Base-by-base conservation (phyloP, 306 rosid genomes). In the Trifolium repens region DNA sequence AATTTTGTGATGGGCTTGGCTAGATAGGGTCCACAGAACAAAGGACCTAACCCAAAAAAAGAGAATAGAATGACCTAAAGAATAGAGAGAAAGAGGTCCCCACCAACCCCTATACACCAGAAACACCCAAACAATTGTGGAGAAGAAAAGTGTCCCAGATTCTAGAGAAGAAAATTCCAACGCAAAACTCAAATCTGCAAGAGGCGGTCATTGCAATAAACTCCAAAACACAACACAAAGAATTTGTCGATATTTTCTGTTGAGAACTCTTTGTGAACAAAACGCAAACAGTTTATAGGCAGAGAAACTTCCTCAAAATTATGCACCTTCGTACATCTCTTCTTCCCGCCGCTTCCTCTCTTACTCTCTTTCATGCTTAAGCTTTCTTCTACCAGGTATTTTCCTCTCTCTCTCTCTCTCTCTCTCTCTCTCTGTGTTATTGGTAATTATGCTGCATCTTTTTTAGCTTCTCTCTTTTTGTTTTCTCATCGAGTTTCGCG, bases 131-230 rank as follows among this genome's bases (percentile, higher is more conserved):
- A 46, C 52, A 46, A 13, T 5, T 46, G 52, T 5, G 52, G 52
- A 46, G 16, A 1, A 12, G 0, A 11, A 46, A 46, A 46, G 52
- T 12, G 52, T 4, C 52, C 11, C 35, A 46, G 12, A 58, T 74
- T 71, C 76, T n/a, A 77, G 75, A 46, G 2, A 16, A 59, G 71
- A 73, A 19, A 43, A 34, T 55, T 54, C 54, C 12, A 65, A 26
- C 40, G 5, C 70, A 42, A 64, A 77, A 67, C 67, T 53, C 30
- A 40, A 62, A 53, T 19, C 32, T 44, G 9, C 8, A 37, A 82
- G 72, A 75, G 85, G 85, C 89, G 93, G 86, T 81, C 67, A 54
- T 85, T 72, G 74, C 84, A 58, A 60, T 55, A 11, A 19, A 72
- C 67, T 4, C 12, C 3, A 1, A 17, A 12, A 19, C 19, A 1